Evolutionary conservation across 2,329 filamentous ascomycete species (phyloP), one percentile per base, ranked within the genome.

Genomic region (Trichoderma asperellum): DNA sequence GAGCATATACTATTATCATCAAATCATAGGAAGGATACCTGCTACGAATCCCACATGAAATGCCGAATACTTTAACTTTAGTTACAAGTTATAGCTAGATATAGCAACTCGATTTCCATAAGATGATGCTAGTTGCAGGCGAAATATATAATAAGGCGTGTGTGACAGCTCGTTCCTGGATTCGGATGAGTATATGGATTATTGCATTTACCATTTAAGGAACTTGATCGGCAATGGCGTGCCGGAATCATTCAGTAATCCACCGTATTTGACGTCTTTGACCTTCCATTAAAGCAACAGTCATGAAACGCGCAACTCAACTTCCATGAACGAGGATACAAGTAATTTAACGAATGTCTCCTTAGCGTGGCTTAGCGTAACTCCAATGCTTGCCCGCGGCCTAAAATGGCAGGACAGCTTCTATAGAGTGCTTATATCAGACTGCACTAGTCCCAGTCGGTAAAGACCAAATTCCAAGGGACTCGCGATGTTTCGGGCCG

Each of bases 341-440:
- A 16, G 62, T 57, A 65, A 65, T 65, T 65, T 57, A 65, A 65
- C 27, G 8, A 21, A 49, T 34, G n/a, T 24, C 34, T 55, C 35
- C 14, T 24, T 57, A 47, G 53, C 35, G 62, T 34, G 29, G 37
- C 18, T 57, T 65, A 65, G 53, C 37, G 35, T 4, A 24, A 21
- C 14, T 10, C 16, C n/a, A 14, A 24, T 18, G 62, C 11, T 40
- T 32, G 27, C 21, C 12, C 11, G 8, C 14, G 57, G 52, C 62
- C 53, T 12, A 47, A 40, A 34, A 24, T 29, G 62, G 62, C 62
- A 65, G 62, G 62, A 65, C 52, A 47, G 27, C 18, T 21, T 27
- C 27, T 57, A 57, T 65, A 57, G 27, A 57, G 52, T 65, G 62
- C 62, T 65, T 65, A 65, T 65, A 65, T 65, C 62, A 65, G 62